Percentiles rank a stretch among this genome's conserved stretches.
phyloP scores from a whole-genome alignment of 176 grass and related monocot species.

The Musa schizocarpa region DNA sequence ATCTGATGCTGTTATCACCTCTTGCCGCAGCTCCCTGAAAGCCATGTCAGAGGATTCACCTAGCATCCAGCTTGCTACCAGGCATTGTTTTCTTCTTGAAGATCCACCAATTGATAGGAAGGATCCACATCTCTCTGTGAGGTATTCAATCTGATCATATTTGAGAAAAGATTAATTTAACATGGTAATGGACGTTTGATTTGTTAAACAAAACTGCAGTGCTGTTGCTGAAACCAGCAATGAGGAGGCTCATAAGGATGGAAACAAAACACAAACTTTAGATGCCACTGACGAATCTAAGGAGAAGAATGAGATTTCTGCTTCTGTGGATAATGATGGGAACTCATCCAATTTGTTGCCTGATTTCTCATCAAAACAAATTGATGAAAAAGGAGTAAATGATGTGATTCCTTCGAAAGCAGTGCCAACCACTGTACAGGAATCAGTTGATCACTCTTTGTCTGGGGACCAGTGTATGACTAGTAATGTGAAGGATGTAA shows the following conservation, averaged over 20 bases:
- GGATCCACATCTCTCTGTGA: constrained; percentile 28
- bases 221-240: constrained; percentile 26
- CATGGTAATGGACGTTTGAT: neutral
- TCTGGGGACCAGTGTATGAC: constrained; percentile 23
- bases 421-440: constrained; percentile 16
- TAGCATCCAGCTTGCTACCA: constrained; percentile 74
- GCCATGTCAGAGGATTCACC: constrained; percentile 79
- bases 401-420: constrained; percentile 23
- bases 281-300: constrained; percentile 29
- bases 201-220: constrained; percentile 36
- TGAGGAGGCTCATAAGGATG: constrained; percentile 40
- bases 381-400: constrained; percentile 23
- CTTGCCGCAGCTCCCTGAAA: constrained; percentile 80
- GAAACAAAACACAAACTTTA: constrained; percentile 25
- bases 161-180: neutral
- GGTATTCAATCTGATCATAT: constrained; percentile 29
- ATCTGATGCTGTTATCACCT: constrained; percentile 41
- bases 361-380: constrained; percentile 23
- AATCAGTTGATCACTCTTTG: constrained; percentile 28
- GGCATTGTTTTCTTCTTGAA: constrained; percentile 89
- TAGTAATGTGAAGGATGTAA: constrained; percentile 23
- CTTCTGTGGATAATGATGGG: constrained; percentile 33
- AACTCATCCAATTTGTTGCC: constrained; percentile 27
- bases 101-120: constrained; percentile 71
- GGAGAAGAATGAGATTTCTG: constrained; percentile 14